phyloP scores from a whole-genome alignment of 2,329 filamentous ascomycete genomes.

The Fusarium metavorans region DNA sequence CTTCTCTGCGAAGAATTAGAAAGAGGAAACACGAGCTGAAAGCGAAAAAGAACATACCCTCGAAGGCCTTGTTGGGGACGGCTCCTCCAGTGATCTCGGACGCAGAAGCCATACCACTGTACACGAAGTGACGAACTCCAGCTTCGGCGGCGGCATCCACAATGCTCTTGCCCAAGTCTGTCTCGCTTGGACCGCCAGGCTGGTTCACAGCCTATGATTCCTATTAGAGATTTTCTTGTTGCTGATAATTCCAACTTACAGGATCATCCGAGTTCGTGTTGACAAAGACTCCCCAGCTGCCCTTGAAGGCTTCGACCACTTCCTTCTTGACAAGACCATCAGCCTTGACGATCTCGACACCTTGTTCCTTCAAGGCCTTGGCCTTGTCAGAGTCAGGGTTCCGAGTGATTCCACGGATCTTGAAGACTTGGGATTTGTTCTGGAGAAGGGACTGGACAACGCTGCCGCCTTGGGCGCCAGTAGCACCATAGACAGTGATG shows the following conservation, averaged over 20 bases:
- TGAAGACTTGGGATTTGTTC: slow-evolving; percentile 44
- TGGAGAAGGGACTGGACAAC: slow-evolving; percentile 48
- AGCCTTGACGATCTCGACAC: slow-evolving; percentile 48
- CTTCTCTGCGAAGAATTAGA: slow-evolving; percentile 48
- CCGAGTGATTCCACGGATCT: slow-evolving; percentile 47
- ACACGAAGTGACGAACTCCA: slow-evolving; percentile 52
- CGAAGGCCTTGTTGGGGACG: slow-evolving; percentile 48
- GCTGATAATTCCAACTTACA: slow-evolving; percentile 23
- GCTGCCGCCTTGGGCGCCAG: slow-evolving; percentile 48
- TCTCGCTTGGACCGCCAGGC: slow-evolving; percentile 46
- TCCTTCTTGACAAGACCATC: slow-evolving; percentile 43
- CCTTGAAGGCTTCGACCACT: slow-evolving; percentile 44
- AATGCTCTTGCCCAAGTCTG: slow-evolving; percentile 51
- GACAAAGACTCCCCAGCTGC: slow-evolving; percentile 50
- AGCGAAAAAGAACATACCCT: slow-evolving; percentile 44
- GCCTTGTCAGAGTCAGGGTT: slow-evolving; percentile 45
- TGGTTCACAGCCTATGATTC: slow-evolving; percentile 39
- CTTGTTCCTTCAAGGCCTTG: slow-evolving; percentile 40
- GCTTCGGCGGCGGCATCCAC: slow-evolving; percentile 49
- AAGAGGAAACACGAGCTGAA: too few relatives aligned
- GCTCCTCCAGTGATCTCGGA: slow-evolving; percentile 49
- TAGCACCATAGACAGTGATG: slow-evolving; percentile 50
- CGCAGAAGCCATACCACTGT: slow-evolving; percentile 50
- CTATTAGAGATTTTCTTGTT: slow-evolving; percentile 5
- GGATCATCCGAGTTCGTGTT: slow-evolving; percentile 50